A percentile compares a stretch with the other conserved stretches of the same genome.
Conservation (phyloP, 257 asterid species). For the Ajuga chamaepitys region DNA sequence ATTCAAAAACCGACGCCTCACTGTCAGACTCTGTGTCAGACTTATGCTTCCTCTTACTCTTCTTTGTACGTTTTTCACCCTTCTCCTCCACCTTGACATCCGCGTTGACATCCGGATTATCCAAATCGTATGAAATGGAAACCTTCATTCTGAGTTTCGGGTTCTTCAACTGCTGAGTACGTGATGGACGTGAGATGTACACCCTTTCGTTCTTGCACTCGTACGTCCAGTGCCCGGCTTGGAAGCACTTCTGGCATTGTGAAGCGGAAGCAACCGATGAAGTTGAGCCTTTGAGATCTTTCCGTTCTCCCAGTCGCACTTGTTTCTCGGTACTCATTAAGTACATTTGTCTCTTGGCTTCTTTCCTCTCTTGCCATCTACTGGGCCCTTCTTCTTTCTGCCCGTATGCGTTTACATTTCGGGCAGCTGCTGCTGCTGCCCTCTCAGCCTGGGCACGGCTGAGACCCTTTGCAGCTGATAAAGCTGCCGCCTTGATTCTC, state of each 20-base stretch:
- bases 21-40: slow-evolving; percentile 60
- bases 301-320: slow-evolving; percentile 83
- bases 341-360: slow-evolving; percentile 98
- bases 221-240: slow-evolving; percentile 88
- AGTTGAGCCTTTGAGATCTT: slow-evolving; percentile 50
- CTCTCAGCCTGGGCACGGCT: slow-evolving; percentile 99
- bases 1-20: slow-evolving; percentile 87
- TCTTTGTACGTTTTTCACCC: slow-evolving; percentile 39
- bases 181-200: slow-evolving; percentile 80
- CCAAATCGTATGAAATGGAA: slow-evolving; percentile 56
- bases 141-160: slow-evolving; percentile 80
- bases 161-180: slow-evolving; percentile 83
- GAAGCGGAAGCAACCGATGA: slow-evolving; percentile 45
- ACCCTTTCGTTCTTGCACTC: slow-evolving; percentile 94
- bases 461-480: slow-evolving; percentile 92
- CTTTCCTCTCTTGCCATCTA: slow-evolving; percentile 98
- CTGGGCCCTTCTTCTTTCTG: slow-evolving; percentile 99
- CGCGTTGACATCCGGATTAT: slow-evolving; percentile 39
- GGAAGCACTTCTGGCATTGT: slow-evolving; percentile 90
- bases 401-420: slow-evolving; percentile 95
- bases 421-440: slow-evolving; percentile 89
- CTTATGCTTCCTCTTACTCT: slow-evolving; percentile 87
- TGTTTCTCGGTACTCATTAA: slow-evolving; percentile 92
- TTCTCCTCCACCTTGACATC: slow-evolving; percentile 40
- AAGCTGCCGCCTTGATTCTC: slow-evolving; percentile 76